phyloP scores from a whole-genome alignment of 2,329 filamentous ascomycete species.

The Piedraia hortae region DNA sequence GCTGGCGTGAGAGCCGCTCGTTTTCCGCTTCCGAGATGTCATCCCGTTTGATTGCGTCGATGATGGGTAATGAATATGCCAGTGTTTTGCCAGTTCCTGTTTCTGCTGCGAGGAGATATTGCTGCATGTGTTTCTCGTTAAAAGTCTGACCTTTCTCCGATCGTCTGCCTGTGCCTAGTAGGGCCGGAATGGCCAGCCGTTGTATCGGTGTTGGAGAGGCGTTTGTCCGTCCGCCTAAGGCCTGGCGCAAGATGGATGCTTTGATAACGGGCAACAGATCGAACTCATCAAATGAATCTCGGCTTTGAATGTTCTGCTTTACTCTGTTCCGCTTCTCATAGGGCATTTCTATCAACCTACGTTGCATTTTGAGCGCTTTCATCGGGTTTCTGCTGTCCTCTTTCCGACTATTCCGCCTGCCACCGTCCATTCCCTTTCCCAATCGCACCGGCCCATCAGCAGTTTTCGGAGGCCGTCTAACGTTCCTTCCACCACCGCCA shows the following conservation, averaged over 20 bases:
- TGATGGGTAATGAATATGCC: constrained; percentile 60
- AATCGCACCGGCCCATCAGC: constrained; percentile 1
- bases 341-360: constrained; percentile 43
- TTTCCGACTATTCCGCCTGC: constrained; percentile 23
- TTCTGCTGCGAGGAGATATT: constrained; percentile 74
- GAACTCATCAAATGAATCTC: constrained; percentile 62
- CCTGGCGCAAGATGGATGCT: constrained; percentile 43
- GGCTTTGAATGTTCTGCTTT: constrained; percentile 33
- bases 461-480: constrained; percentile 14
- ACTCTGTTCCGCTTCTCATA: constrained; percentile 38
- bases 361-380: constrained; percentile 88
- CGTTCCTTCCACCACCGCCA: constrained; percentile 32
- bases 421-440: too few relatives aligned
- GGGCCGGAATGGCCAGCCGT: constrained; percentile 56
- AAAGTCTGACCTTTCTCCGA: too few relatives aligned
- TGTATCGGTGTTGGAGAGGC: constrained; percentile 72
- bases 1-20: constrained; percentile 12
- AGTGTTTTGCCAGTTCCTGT: constrained; percentile 94
- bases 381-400: constrained; percentile 26
- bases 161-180: constrained; percentile 26
- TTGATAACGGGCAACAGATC: constrained; percentile 43
- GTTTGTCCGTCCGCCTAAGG: constrained; percentile 45
- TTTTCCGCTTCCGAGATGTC: constrained; percentile 27
- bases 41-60: constrained; percentile 61
- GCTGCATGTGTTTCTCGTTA: constrained; percentile 22